Evolutionary conservation across 169 alveolate species (phyloP), one percentile per base, ranked within the genome.

Genomic region (Cryptosporidium sp.): DNA sequence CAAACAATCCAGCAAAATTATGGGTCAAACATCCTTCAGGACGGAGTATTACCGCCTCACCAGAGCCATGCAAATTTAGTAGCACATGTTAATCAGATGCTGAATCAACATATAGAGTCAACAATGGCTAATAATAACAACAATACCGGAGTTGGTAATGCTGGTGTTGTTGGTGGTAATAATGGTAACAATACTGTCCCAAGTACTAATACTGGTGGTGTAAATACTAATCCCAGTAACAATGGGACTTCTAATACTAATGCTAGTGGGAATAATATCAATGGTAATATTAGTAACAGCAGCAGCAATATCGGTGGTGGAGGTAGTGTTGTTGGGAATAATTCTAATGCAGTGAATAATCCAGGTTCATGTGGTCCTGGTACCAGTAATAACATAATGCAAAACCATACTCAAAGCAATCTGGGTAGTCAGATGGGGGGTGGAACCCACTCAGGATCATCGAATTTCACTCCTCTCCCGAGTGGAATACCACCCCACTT

Each of bases 31-130:
- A 80, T 80, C 21, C 52, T 80, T 12, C 89, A 80, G 68, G 89
- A 80, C 41, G 89, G 89, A 4, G 75, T 80, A 18, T 31, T 80
- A 6, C 89, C 89, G 26, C 89, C 89, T 31, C 89, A 80, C 39
- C 89, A 59, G 21, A 80, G 89, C 70, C 89, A 80, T 65, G 89
- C 89, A 18, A 80, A 80, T 48, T 48, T 80, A 33, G 75, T 65
- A 31, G 75, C 73, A 23, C 89, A 80, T 29, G 89, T 65, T 12
- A 80, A 80, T 21, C 89, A 80, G 52, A 48, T 80, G 75, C 67
- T 80, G n/a, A 80, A 80, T 35, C 89, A 80, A 33, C 68, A 80
- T 39, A 80, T 80, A 43, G 89, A 80, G 1, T 62, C 89, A n/a
- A 29, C 89, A 61, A 62, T 62, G 48, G 18, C 41, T 8, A 59